Base-by-base conservation (phyloP, 352 stramenopile species). In the Thraustochytrium aureum region DNA sequence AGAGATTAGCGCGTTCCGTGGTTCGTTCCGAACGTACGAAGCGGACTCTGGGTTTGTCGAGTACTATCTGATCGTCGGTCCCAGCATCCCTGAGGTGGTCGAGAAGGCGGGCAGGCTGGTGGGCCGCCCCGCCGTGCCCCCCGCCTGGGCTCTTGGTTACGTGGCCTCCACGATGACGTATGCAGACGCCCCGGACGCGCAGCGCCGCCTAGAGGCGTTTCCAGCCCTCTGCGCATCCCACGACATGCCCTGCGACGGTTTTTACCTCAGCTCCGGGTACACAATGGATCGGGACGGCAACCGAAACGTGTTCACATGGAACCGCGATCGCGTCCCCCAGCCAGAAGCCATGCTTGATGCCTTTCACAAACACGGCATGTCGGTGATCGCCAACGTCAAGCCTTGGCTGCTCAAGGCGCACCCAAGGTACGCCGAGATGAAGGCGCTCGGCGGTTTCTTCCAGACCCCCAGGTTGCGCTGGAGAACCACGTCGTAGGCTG, bases 261-360 rank as follows among this genome's bases (percentile, higher is more conserved):
- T 82, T 72, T 82, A 82, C 42, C 62, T 82, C 39, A 81, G 61
- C 73, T 82, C 73, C 12, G 73, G 73, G 3, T 82, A 82, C 52
- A 82, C 60, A 14, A 81, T 82, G 73, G 61, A 74, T 37, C 20
- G 12, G 35, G 64, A 79, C 7, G 73, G 73, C 26, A 82, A 82
- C 62, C 61, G 73, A 38, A 82, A 82, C 64, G 73, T 82, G 30
- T 82, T 82, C 33, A 82, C 73, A 2, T 82, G 73, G 73, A 82
- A 79, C 62, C 30, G n/a, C n/a, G 62, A 82, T n/a, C 42, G 64
- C 59, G 61, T 81, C 12, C 73, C 73, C 12, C 26, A 62, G 14
- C 73, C 73, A 5, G 65, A 82, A 1, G 20, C 12, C 33, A 74
- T 82, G 61, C 64, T 82, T 12, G 43, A 41, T 0, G 42, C 39